Base-by-base conservation (phyloP, 495 filamentous ascomycete genomes). In the Wilcoxina mikolae region DNA sequence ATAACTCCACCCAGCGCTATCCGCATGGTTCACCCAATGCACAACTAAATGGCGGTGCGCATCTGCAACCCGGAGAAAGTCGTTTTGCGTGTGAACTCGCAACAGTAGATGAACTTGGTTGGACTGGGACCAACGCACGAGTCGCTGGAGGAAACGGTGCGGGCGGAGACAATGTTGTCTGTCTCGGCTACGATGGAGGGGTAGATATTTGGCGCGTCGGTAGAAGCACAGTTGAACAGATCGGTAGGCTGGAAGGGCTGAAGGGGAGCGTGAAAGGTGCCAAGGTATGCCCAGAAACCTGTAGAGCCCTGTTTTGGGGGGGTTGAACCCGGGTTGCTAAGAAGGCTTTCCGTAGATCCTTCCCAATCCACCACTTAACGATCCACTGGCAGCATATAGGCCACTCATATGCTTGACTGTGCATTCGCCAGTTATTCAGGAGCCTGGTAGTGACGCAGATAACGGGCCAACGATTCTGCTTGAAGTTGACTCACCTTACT, bases 161-260 rank as follows among this genome's bases (percentile, higher is more conserved):
- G 15, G 46, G 46, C 5, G 61, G 61, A 7, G 64, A 66, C 39
- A 66, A 66, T 58, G 63, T 66, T 15, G 43, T 66, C 10, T 62
- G 54, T 56, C 56, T 66, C 10, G 64, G 63, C 9, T 66, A 59
- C 56, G 63, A 66, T 45, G 64, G 64, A 10, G 64, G 64, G 23
- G 52, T 66, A 18, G 64, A 66, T 55, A 39, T 66, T 17, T 66
- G 63, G 64, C 58, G 52, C 25, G 48, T 66, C 46, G 64, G 63
- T 27, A 54, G 59, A 46, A 58, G 60, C 5, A 54, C 58, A 28
- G 25, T 66, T 22, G 64, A 66, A 7, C 56, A 58, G n/a, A 52
- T 66, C 23, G 64, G 64, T 9, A 57, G 63, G 53, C 43, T 66
- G 26, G 63, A 65, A 26, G 64, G 64, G 29, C 53, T 66, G 18